phyloP scores from a whole-genome alignment of 2,329 filamentous ascomycete species.

The Didymella pinodella region DNA sequence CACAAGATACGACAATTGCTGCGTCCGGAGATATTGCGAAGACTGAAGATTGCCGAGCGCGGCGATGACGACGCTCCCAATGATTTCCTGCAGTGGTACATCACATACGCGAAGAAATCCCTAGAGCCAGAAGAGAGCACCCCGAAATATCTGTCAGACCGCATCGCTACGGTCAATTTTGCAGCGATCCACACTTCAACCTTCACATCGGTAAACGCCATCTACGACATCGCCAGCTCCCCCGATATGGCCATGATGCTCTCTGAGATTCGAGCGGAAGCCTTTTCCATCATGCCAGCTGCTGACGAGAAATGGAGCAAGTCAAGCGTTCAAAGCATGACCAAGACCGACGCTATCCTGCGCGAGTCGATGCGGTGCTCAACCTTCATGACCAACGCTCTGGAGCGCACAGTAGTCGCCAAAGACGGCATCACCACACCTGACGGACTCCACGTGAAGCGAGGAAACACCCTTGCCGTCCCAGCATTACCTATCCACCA shows the following conservation, averaged over 20 bases:
- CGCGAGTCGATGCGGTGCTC: constrained; percentile 7
- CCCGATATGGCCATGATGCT: constrained; percentile 1
- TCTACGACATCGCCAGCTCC: constrained; percentile 6
- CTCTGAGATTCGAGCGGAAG: background rate
- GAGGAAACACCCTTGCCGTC: background rate
- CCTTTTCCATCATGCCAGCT: background rate
- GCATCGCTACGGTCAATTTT: constrained; percentile 8
- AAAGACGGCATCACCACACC: background rate
- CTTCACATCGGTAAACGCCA: constrained; percentile 4
- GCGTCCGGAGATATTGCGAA: constrained; percentile 3
- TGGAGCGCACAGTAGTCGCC: background rate
- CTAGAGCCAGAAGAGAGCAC: constrained; percentile 6
- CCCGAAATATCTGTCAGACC: constrained; percentile 1
- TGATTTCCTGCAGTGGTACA: constrained; percentile 5
- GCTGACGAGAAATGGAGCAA: constrained; percentile 4
- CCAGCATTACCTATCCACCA: background rate
- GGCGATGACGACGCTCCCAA: constrained; percentile 2
- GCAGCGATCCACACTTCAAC: constrained; percentile 3
- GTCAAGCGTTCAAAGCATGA: constrained; percentile 1
- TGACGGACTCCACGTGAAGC: constrained; percentile 2
- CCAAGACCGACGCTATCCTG: constrained; percentile 2
- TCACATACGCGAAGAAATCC: constrained; percentile 1
- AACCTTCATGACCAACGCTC: background rate
- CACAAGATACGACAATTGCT: constrained; percentile 3
- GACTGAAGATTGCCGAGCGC: constrained; percentile 2